phyloP scores from a whole-genome alignment of 2,329 filamentous ascomycete species.

The Penicillium concentricum region DNA sequence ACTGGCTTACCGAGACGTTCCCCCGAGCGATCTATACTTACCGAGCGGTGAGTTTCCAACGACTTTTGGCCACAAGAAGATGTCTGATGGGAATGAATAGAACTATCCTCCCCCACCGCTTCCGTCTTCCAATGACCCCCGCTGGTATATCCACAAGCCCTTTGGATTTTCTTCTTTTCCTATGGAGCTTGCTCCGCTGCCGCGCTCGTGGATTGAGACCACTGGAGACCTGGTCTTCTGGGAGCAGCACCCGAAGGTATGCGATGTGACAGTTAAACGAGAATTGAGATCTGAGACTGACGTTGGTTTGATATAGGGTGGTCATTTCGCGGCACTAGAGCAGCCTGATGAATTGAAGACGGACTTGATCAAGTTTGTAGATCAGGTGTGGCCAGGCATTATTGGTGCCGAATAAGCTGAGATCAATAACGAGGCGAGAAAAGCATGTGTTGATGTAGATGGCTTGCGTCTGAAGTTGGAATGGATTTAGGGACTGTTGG shows the following conservation, averaged over 20 bases:
- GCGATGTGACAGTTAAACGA: neutral
- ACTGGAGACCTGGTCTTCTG: constrained; percentile 42
- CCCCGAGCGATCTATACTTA: constrained; percentile 35
- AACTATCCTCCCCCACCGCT: constrained; percentile 20
- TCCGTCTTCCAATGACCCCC: constrained; percentile 19
- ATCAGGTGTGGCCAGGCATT: constrained; percentile 29
- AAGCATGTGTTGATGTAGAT: neutral
- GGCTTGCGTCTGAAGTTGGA: neutral
- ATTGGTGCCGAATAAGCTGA: neutral
- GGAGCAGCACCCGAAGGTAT: constrained; percentile 36
- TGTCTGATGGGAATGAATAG: neutral
- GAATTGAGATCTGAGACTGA: neutral
- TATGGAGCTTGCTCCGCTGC: constrained; percentile 42
- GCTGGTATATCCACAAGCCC: constrained; percentile 44
- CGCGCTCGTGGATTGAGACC: constrained; percentile 37
- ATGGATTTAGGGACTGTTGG: neutral
- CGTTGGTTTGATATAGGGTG: constrained; percentile 38
- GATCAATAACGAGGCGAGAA: neutral
- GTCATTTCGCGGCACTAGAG: constrained; percentile 54
- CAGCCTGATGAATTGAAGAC: constrained; percentile 45
- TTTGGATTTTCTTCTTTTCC: constrained; percentile 50
- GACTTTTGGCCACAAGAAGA: neutral
- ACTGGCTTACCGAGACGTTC: constrained; percentile 42
- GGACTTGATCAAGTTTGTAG: constrained; percentile 41
- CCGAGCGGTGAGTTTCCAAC: constrained; percentile 26